Conservation (phyloP, 768 basidiomycete species). For the Mycena haematopus region DNA sequence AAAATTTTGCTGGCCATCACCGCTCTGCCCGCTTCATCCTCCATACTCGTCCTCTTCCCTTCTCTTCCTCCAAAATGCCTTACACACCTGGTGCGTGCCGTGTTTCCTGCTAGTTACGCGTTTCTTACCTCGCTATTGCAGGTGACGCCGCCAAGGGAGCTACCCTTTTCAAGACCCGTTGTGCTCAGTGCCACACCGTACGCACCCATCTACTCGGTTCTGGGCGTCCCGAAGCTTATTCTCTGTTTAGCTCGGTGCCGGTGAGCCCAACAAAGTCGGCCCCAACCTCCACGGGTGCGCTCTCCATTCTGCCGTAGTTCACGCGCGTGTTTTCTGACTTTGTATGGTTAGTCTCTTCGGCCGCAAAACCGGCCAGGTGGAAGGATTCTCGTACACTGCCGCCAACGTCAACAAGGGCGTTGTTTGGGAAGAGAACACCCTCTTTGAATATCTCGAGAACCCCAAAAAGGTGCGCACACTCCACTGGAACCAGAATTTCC, state of each 20-base stretch:
- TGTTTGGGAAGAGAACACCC: slow-evolving; percentile 83
- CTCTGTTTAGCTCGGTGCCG: slow-evolving; percentile 53
- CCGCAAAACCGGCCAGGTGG: slow-evolving; percentile 84
- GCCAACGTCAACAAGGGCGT: slow-evolving; percentile 97
- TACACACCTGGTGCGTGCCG: slow-evolving; percentile 12
- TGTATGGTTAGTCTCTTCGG: slow-evolving; percentile 67
- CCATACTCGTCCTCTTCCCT: slow-evolving; percentile 5
- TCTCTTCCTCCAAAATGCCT: slow-evolving; percentile 19
- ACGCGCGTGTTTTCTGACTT: slow-evolving; percentile 1
- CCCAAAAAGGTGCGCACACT: slow-evolving; percentile 74
- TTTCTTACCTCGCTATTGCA: slow-evolving; percentile 29
- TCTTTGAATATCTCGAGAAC: slow-evolving; percentile 96
- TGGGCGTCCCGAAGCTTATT: neutral
- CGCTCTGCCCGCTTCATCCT: neutral
- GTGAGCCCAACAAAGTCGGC: slow-evolving; percentile 88
- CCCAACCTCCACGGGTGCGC: slow-evolving; percentile 94
- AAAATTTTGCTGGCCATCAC: slow-evolving; percentile 17
- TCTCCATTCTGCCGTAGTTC: no score
- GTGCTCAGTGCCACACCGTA: slow-evolving; percentile 90
- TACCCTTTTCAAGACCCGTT: slow-evolving; percentile 95
- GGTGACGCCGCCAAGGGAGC: slow-evolving; percentile 94
- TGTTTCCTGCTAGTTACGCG: neutral
- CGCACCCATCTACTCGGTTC: neutral
- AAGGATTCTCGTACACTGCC: slow-evolving; percentile 90
- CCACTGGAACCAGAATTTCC: neutral